A percentile compares a stretch with the other conserved stretches of the same genome.
These are phyloP conservation scores for Suillus clintonianus DNA, from an alignment of 768 basidiomycete genomes.

Conservation along the genomic window DNA sequence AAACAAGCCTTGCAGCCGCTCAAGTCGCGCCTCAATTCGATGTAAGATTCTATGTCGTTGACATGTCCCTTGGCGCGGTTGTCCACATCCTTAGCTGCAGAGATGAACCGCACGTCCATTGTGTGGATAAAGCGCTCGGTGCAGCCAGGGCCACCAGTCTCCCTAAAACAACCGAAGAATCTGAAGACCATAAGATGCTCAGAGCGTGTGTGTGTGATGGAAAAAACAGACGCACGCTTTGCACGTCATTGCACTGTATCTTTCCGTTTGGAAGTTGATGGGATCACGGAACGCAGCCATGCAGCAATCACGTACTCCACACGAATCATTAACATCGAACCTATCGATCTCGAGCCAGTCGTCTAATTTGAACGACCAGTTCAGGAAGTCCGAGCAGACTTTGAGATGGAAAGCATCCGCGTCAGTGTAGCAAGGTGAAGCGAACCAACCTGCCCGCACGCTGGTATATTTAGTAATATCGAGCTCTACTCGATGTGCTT, in stretches of 20 bases:
- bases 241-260: slow-evolving; percentile 24
- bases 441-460: slow-evolving; percentile 49
- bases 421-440: slow-evolving; percentile 64
- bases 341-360: slow-evolving; percentile 16
- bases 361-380: slow-evolving; percentile 42
- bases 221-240: slow-evolving; percentile 33
- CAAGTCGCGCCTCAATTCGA: slow-evolving; percentile 53
- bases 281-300: slow-evolving; percentile 31
- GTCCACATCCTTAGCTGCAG: slow-evolving; percentile 43
- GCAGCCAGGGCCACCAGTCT: slow-evolving; percentile 41
- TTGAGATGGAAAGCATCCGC: slow-evolving; percentile 56
- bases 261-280: slow-evolving; percentile 24
- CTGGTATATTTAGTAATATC: slow-evolving; percentile 43
- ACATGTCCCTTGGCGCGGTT: slow-evolving; percentile 39
- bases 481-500: slow-evolving; percentile 23
- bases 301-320: slow-evolving; percentile 29
- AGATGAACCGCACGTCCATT: slow-evolving; percentile 42
- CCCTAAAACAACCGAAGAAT: slow-evolving; percentile 38
- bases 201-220: background rate
- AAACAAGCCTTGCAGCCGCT: slow-evolving; percentile 54
- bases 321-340: slow-evolving; percentile 26
- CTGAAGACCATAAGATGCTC: slow-evolving; percentile 16
- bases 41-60: slow-evolving; percentile 53
- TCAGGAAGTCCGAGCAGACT: slow-evolving; percentile 69
- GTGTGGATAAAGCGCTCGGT: slow-evolving; percentile 41